A percentile compares a stretch with the other conserved stretches of the same genome.
Conservation (phyloP, 2,329 filamentous ascomycete genomes). For the Aspergillus niger region DNA sequence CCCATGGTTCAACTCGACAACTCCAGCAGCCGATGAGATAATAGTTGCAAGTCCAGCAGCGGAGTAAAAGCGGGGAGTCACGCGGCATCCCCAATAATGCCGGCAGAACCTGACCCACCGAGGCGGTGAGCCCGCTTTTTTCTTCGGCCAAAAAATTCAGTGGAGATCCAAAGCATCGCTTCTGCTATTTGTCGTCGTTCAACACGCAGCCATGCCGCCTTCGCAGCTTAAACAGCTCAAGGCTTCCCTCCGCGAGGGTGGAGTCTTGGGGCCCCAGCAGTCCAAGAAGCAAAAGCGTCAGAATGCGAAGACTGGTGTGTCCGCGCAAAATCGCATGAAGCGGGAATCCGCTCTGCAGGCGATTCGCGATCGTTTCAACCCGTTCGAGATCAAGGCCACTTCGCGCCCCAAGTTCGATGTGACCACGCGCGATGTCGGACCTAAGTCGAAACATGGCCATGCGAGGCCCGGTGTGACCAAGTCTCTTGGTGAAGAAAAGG, state of each 20-base stretch:
- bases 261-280: constrained; percentile 85
- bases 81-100: constrained; percentile 11
- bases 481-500: constrained; percentile 81
- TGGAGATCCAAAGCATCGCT: constrained; percentile 21
- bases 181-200: constrained; percentile 13
- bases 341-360: constrained; percentile 75
- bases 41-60: neutral
- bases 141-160: constrained; percentile 32
- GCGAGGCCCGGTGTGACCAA: constrained; percentile 82
- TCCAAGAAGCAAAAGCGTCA: constrained; percentile 93
- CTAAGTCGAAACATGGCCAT: constrained; percentile 57
- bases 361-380: constrained; percentile 96
- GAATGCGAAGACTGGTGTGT: constrained; percentile 65
- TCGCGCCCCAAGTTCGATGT: constrained; percentile 82
- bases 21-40: too few species aligned
- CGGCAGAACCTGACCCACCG: constrained; percentile 33
- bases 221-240: constrained; percentile 97
- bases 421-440: constrained; percentile 62
- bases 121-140: constrained; percentile 41
- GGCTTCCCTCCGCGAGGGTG: constrained; percentile 82
- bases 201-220: constrained; percentile 69
- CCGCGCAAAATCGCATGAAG: constrained; percentile 73
- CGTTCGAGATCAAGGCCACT: constrained; percentile 88
- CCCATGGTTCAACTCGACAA: constrained; percentile 28
- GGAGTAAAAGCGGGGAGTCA: constrained; percentile 14